phyloP scores from a whole-genome alignment of 192 early-diverging fungal species.

The Globomyces pollinis-pini region DNA sequence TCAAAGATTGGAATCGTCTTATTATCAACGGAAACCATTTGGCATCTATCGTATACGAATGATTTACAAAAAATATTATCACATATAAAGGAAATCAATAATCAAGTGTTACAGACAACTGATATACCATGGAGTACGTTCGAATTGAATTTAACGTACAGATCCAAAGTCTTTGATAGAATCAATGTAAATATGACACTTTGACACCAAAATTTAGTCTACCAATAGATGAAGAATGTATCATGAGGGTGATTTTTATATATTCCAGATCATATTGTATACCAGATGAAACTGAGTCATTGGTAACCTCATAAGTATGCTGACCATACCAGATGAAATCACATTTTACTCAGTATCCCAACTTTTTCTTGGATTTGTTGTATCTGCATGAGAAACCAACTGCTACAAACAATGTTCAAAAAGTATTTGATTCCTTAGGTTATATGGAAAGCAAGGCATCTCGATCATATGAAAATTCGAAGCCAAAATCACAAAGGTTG shows the following conservation, averaged over 20 bases:
- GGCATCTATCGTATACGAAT: background rate
- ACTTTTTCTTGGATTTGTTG: slow-evolving; percentile 4
- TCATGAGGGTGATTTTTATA: no score
- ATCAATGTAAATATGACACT: no score
- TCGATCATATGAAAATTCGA: background rate
- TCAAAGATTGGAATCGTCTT: background rate
- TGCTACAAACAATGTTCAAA: slow-evolving; percentile 12
- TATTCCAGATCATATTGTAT: no score
- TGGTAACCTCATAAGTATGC: background rate
- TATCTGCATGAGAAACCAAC: slow-evolving; percentile 14
- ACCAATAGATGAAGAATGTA: background rate
- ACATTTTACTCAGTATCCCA: background rate
- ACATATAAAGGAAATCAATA: slow-evolving; percentile 4
- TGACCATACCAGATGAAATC: slow-evolving; percentile 1
- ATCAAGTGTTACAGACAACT: no score
- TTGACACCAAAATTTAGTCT: background rate
- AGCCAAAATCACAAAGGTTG: no score
- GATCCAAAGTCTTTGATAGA: no score
- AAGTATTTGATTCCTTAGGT: background rate
- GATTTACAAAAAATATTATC: background rate
- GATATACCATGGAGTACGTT: no score
- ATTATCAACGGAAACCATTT: background rate
- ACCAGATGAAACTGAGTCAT: background rate
- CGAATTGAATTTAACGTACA: no score
- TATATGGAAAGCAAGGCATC: background rate